Base-by-base conservation (phyloP, 805 yeast species). In the Peterozyma xylosa region DNA sequence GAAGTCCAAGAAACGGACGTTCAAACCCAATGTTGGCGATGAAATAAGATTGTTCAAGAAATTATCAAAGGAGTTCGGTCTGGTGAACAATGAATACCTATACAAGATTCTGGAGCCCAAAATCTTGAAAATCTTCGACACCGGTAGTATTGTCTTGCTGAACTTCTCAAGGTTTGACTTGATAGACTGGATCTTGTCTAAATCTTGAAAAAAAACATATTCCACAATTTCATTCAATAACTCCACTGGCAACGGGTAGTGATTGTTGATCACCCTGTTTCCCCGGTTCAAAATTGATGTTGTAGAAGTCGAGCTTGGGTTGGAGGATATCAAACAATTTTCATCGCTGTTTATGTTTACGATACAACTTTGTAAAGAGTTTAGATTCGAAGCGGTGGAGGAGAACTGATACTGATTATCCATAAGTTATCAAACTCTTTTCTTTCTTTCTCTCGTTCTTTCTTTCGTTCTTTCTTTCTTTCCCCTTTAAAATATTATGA, bases 1-100 rank as follows among this genome's bases (percentile, higher is more conserved):
- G 54, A 89, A 90, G 64, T 89, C 96, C 53, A 90, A 74, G 42
- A 82, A 79, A 52, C 80, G 79, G 16, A 86, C 91, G 50, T 74
- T 76, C 47, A 70, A 74, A 14, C 83, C 82, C 39, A 81, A 62
- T 37, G 67, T 63, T 2, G 68, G 64, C 42, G 67, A 65, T n/a
- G 62, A 54, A 37, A 68, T 62, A 33, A 82, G 60, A 48, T 86
- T 74, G 46, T 63, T 69, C 37, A 86, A 67, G 52, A 89, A 82
- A 53, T 72, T 76, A 58, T 82, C 86, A 54, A 88, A 88, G 10
- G 89, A 73, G 45, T 80, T 85, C 5, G 96, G 91, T 36, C 93
- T 76, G 48, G 86, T 82, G 63, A 88, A 84, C 41, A 76, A 74
- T 48, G 85, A 80, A 53, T 82, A 82, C 51, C 76, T 74, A 62